Evolutionary conservation across 805 yeast species (phyloP), one percentile per base, ranked within the genome.

Genomic region (Isabelozyma pseudorhagii): DNA sequence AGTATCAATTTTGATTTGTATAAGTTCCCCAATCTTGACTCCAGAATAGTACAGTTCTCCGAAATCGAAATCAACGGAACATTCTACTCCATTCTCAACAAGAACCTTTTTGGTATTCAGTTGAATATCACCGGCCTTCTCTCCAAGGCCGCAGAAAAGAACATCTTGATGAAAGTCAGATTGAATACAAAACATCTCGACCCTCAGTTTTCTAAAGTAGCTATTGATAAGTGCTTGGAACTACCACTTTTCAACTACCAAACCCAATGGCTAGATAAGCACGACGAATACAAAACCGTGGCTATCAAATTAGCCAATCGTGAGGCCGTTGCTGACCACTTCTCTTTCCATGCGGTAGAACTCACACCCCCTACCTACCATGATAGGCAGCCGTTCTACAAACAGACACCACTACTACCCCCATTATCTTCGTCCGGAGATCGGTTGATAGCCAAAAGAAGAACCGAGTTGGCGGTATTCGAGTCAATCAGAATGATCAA

Each of bases 401-500:
- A 62, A 13, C 64, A 64, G 42, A 59, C 64, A 18, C 68, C 70
- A 5, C 46, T 64, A 31, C 44, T 63, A 8, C 63, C 67, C n/a
- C 67, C 66, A 13, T 53, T 71, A 28, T 64, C 77, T 2, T 60
- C 66, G 1, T 58, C 65, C 39, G 66, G 65, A 40, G 74, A 75
- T 54, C 64, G 66, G 0, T 46, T 59, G 1, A 68, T 63, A 50
- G 66, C 72, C 1, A 64, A 66, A 50, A 59, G 72, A 38, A 65
- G 70, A 48, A 66, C 72, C 4, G 78, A 75, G 50, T 45, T 69
- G 15, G 42, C 66, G 8, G 55, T 71, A 4, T 51, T 67, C 9
- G 48, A 57, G 6, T 52, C 58, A 1, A 44, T 71, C 8, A 47
- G 51, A 15, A 27, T n/a, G 28, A 47, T 3, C 14, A 31, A 31